Evolutionary conservation across 176 grass and related monocot species (phyloP).

Genomic region (Pharus latifolius): DNA sequence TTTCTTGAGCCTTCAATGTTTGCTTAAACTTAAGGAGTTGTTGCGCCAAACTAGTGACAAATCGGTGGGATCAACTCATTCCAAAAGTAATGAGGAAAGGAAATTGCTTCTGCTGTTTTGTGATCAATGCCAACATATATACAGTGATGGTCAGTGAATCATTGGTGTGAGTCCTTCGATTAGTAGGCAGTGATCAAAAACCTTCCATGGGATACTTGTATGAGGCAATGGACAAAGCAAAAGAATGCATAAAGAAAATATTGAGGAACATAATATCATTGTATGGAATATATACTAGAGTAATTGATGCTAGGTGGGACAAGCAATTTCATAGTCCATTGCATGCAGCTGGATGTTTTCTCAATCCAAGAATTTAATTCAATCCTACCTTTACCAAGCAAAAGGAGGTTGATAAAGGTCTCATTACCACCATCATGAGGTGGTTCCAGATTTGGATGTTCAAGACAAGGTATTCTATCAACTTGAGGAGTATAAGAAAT

Average conservation of each 20-base stretch:
- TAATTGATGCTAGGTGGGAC: conserved; percentile 12
- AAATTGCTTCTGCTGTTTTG: conserved; percentile 35
- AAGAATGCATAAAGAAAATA: conserved; percentile 27
- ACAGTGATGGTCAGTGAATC: conserved; percentile 22
- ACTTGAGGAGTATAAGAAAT: conserved; percentile 26
- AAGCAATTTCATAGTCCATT: conserved; percentile 27
- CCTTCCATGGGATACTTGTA: conserved; percentile 39
- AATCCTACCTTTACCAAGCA: conserved; percentile 17
- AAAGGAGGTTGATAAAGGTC: conserved; percentile 35
- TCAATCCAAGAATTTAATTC: conserved; percentile 30
- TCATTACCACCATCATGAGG: conserved; percentile 27
- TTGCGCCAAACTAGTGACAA: too few species aligned
- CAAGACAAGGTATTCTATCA: conserved; percentile 24
- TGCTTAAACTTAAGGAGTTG: too few species aligned
- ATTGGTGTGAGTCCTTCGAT: too few species aligned
- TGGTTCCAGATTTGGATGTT: conserved; percentile 10
- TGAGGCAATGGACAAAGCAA: conserved; percentile 29
- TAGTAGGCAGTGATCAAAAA: conserved; percentile 24
- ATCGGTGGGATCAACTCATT: conserved; percentile 23
- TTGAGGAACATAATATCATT: conserved; percentile 29
- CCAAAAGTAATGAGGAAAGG: conserved; percentile 11
- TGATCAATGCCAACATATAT: conserved; percentile 24
- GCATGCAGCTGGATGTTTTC: conserved; percentile 36
- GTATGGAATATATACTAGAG: conserved; percentile 21
- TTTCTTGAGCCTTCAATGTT: too few species aligned